Base-by-base conservation (phyloP, 768 basidiomycete species). In the Obba rivulosa region DNA sequence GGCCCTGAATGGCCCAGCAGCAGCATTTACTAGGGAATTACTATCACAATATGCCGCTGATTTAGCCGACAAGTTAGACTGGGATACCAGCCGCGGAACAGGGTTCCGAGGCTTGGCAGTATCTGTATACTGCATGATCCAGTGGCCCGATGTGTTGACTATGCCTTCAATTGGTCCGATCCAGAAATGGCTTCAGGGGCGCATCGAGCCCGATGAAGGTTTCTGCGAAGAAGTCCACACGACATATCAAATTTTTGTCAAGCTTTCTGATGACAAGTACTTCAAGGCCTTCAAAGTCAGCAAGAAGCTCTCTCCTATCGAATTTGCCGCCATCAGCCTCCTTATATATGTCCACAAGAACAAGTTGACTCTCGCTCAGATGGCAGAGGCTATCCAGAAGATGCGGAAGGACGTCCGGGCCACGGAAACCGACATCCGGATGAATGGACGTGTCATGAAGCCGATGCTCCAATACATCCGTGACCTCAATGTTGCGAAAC, bases 231-330 rank as follows among this genome's bases (percentile, higher is more conserved):
- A 61, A 3, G 62, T 80, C 1, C 55, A 66, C 17, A 61, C 67
- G 35, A 72, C 78, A 0, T 83, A 77, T 53, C 54, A 61, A 8
- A 69, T 77, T 11, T 77, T 81, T 58, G 64, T 71, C 2, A 52
- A 59, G 1, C 67, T 88, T 41, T 74, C 74, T 1, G 68, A 77
- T 41, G 40, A 57, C 14, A 56, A 69, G 7, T 55, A 68, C 17
- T 66, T 57, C n/a, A 46, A 56, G 8, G 49, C 66, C 18, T 76
- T 83, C 59, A 50, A 60, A 66, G 61, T 62, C 52, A 38, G 47
- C 35, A 65, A 69, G 53, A 81, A 80, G 34, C 70, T 88, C 1
- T 73, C 85, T 0, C 87, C 87, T 0, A 68, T 87, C 35, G 87
- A 90, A 61, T 79, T 90, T 52, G 70, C 85, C 41, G 66, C 75